Evolutionary conservation across 306 rosid species (phyloP).

Genomic region (Delonix regia): DNA sequence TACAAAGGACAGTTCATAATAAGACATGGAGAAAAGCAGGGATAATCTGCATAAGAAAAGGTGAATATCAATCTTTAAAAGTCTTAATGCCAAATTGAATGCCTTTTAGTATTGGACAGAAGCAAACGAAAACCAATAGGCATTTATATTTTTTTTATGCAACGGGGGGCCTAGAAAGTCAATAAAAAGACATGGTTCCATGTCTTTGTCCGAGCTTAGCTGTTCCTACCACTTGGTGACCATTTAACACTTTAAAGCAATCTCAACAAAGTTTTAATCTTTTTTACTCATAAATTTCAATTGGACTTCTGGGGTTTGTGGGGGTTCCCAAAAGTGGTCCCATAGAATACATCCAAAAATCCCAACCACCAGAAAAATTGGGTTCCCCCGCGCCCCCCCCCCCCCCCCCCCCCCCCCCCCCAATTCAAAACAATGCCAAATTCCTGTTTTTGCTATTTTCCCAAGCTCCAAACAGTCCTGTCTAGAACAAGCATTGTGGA

Average conservation of each 20-base stretch:
- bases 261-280: constrained; percentile 43
- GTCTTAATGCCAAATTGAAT: constrained; percentile 35
- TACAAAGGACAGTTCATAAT: constrained; percentile 47
- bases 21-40: constrained; percentile 49
- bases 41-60: constrained; percentile 51
- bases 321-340: constrained; percentile 55
- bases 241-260: constrained; percentile 55
- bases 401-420: no score
- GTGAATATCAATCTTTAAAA: constrained; percentile 36
- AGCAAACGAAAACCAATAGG: background rate
- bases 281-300: background rate
- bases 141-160: background rate
- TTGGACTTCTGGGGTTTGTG: constrained; percentile 31
- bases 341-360: constrained; percentile 64
- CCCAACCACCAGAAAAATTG: constrained; percentile 56
- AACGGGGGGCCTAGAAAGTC: constrained; percentile 50
- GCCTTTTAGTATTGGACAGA: constrained; percentile 7
- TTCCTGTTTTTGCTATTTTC: constrained; percentile 59
- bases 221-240: constrained; percentile 67
- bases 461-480: constrained; percentile 51
- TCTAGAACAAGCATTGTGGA: constrained; percentile 42
- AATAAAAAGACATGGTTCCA: constrained; percentile 67
- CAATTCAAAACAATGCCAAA: constrained; percentile 54
- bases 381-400: constrained; percentile 36
- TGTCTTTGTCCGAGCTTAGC: constrained; percentile 78